Base-by-base conservation (phyloP, 441 rosid species). In the Viola pubescens region DNA sequence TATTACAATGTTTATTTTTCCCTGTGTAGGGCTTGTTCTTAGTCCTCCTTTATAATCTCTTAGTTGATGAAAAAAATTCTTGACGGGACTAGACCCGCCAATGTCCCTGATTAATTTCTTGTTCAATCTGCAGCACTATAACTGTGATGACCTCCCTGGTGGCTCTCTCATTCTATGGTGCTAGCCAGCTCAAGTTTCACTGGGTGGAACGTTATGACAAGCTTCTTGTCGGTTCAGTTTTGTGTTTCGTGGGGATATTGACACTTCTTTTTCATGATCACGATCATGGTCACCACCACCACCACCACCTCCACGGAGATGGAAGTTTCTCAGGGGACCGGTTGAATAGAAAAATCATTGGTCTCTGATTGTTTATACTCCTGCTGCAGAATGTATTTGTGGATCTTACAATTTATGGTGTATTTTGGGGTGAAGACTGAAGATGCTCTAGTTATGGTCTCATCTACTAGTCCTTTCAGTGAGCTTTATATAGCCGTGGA, bases 151-250 rank as follows among this genome's bases (percentile, higher is more conserved):
- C 96, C 51, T 92, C 96, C 0, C 71, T 92, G 62, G 98, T 92
- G 73, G 98, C 98, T 59, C 75, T 89, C 52, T 89, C 98, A 1
- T 92, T 87, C 81, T 92, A 89, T n/a, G 98, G 97, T 61, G 98
- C 98, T 13, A 86, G 97, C 78, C 95, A 92, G 79, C 77, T 92
- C 37, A 92, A 92, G 73, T 92, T 92, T 69, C 96, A 84, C 59
- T 92, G 98, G 98, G 94, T 87, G 76, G 97, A 89, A 73, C 80
- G 82, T 37, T 89, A 89, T 39, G 98, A 92, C 84, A 92, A 92
- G 65, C 89, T 89, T 64, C 89, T 92, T 10, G 94, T 92, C 53
- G 98, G 98, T 60, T 87, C 91, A 0, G 98, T 87, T 62, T 76
- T 91, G 45, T 91, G 97, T 68, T 72, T 89, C 81, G 98, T 91